Conservation (phyloP, 2,329 filamentous ascomycete genomes). For the Zasmidium citrigriseum region DNA sequence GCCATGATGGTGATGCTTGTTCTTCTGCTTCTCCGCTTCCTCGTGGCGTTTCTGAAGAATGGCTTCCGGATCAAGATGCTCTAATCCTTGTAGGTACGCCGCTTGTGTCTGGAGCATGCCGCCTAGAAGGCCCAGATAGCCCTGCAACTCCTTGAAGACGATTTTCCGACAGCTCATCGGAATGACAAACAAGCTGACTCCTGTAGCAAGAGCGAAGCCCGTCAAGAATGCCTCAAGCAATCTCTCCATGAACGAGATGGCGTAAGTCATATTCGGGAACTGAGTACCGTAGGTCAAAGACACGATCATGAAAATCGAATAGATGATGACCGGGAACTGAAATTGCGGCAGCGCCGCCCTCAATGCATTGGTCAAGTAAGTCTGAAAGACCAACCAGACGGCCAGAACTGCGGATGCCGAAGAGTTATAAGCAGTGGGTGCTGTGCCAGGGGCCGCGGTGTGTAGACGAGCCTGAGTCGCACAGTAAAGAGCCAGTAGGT, state of each 20-base stretch:
- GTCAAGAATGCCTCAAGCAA: conserved; percentile 64
- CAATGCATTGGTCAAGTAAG: conserved; percentile 66
- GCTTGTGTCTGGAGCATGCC: conserved; percentile 61
- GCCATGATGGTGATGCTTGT: conserved; percentile 60
- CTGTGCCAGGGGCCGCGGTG: conserved; percentile 43
- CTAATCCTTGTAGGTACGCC: conserved; percentile 64
- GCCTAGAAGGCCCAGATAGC: conserved; percentile 59
- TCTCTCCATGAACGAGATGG: conserved; percentile 54
- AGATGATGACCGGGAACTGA: conserved; percentile 68
- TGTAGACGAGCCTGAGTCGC: conserved; percentile 65
- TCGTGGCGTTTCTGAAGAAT: conserved; percentile 6
- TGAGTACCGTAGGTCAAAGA: conserved; percentile 62
- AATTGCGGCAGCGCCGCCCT: conserved; percentile 68
- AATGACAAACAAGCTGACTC: conserved; percentile 64
- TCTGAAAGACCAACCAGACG: conserved; percentile 71
- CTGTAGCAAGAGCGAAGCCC: conserved; percentile 65
- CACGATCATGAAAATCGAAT: conserved; percentile 68
- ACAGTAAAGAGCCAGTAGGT: conserved; percentile 64
- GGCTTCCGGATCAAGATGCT: conserved; percentile 53
- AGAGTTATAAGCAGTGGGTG: conserved; percentile 61
- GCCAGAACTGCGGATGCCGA: conserved; percentile 70
- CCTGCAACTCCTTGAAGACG: conserved; percentile 64
- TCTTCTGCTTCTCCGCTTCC: conserved; percentile 29
- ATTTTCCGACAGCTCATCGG: conserved; percentile 66
- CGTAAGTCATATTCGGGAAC: conserved; percentile 57